Evolutionary conservation across 768 basidiomycete species (phyloP), one percentile per base, ranked within the genome.

Genomic region (Suillus hirtellus): DNA sequence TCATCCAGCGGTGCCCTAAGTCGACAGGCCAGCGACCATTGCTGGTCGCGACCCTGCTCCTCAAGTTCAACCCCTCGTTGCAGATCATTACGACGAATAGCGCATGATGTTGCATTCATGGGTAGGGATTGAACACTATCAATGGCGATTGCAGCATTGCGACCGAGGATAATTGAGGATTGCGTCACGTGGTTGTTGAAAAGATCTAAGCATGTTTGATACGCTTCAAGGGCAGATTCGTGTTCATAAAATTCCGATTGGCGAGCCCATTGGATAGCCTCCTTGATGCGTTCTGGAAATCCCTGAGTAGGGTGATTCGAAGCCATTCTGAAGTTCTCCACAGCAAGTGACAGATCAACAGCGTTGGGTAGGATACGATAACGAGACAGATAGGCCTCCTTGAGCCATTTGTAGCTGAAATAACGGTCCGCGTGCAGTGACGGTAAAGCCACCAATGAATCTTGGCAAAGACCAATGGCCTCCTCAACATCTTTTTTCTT

Each of bases 11-110:
- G 68, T 11, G 70, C 67, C 4, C 70, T 69, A 14, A 73, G 70
- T 34, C 70, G 64, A 27, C 67, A 59, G 7, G 72, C 40, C 52
- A 75, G 70, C 27, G 64, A 67, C 74, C 74, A 75, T 8, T 72
- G 67, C 12, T 72, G 60, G 12, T 67, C 69, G 4, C 71, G 70
- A 4, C 73, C 70, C 50, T 74, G 69, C 53, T 76, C 74, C 53
- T 73, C 54, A 67, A 73, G 71, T 63, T 73, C 70, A 12, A 74
- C 34, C 7, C 72, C 72, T 38, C 44, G 59, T 44, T 66, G 54
- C 24, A 27, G 31, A 27, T 66, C 59, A 24, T 47, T 55, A 6
- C n/a, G n/a, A 43, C n/a, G 44, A 62, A 69, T 60, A 44, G 72
- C 72, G 31, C 55, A 65, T 38, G 64, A 65, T 9, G 61, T 61